Percentiles rank a stretch among this genome's conserved stretches.
Evolutionary conservation across 176 grass and related monocot genomes (phyloP).

Genomic region (Avena insularis): DNA sequence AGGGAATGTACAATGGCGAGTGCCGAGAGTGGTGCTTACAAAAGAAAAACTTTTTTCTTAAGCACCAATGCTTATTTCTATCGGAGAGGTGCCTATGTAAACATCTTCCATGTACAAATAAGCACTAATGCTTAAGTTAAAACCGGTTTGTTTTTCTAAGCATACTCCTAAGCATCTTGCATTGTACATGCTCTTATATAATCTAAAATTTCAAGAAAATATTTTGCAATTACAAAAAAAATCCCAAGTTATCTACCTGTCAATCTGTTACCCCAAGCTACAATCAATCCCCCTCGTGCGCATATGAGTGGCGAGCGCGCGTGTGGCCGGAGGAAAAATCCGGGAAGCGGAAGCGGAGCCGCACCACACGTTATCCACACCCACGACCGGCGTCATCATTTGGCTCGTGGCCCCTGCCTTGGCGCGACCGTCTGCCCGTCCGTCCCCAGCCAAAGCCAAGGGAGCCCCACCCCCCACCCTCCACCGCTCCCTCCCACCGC

Average conservation of each 20-base stretch:
- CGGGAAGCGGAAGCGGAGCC: background rate
- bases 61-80: too few species aligned
- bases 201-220: background rate
- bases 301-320: background rate
- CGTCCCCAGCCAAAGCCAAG: background rate
- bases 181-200: too few species aligned
- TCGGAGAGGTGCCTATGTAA: too few species aligned
- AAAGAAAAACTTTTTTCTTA: too few species aligned
- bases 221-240: background rate
- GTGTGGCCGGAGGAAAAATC: constrained; percentile 32
- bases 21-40: too few species aligned
- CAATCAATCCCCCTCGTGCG: background rate
- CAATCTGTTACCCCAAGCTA: background rate
- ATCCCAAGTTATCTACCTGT: background rate
- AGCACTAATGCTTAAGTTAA: too few species aligned
- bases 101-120: too few species aligned
- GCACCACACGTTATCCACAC: constrained; percentile 11
- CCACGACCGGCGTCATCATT: background rate
- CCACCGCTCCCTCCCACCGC: background rate
- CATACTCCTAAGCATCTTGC: too few species aligned
- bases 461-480: background rate
- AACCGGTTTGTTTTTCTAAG: too few species aligned
- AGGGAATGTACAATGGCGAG: too few species aligned
- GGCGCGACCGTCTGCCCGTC: background rate
- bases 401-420: background rate